Conservation (phyloP, 768 basidiomycete genomes). For the Lentinula guzmanii region DNA sequence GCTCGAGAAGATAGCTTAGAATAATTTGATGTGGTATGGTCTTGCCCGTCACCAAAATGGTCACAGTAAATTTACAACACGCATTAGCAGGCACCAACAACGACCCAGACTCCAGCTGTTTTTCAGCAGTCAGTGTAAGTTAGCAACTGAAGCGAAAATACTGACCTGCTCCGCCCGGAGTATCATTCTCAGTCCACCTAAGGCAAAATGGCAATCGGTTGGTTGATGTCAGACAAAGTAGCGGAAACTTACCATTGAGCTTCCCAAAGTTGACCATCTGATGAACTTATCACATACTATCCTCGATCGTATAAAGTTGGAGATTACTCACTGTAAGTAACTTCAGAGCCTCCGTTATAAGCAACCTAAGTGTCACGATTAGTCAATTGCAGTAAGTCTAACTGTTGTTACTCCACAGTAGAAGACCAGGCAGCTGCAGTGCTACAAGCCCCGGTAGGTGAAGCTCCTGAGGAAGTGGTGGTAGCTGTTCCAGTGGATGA, state of each 20-base stretch:
- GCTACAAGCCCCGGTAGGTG: constrained; percentile 19
- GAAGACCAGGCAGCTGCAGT: constrained; percentile 43
- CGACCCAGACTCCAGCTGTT: background rate
- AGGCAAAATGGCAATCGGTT: background rate
- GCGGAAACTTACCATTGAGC: constrained; percentile 39
- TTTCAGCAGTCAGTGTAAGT: background rate
- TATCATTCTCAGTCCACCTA: constrained; percentile 53
- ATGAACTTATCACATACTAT: background rate
- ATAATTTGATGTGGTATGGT: too few relatives aligned
- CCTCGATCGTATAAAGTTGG: background rate
- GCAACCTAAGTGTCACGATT: constrained; percentile 22
- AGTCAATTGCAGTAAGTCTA: background rate
- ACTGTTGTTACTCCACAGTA: constrained; percentile 18
- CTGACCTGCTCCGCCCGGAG: constrained; percentile 29
- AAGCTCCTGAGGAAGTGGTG: constrained; percentile 16
- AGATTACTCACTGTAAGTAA: constrained; percentile 33
- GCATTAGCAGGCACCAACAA: background rate
- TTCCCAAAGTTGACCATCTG: constrained; percentile 50
- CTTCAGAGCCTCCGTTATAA: constrained; percentile 41
- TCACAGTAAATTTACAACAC: too few relatives aligned
- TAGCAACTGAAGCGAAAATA: background rate
- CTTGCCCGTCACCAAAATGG: too few relatives aligned
- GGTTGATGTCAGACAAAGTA: background rate
- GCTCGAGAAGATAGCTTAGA: too few relatives aligned
- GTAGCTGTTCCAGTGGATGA: constrained; percentile 16